phyloP scores from a whole-genome alignment of 1,284 basidiomycete genomes.

The Hymenochaete sp. region DNA sequence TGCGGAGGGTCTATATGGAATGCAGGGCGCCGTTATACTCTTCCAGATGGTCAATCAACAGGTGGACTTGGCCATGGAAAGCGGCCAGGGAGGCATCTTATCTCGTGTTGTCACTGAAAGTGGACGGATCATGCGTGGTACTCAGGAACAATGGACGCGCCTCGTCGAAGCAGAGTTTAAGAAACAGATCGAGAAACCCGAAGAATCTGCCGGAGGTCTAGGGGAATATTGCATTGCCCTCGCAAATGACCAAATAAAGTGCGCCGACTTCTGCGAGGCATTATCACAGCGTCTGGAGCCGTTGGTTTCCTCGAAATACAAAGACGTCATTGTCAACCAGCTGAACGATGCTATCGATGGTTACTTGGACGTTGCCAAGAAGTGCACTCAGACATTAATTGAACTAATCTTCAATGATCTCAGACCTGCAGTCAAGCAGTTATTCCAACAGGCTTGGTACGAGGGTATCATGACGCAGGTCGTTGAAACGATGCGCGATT shows the following conservation, averaged over 20 bases:
- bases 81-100: constrained; percentile 90
- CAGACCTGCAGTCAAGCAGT: constrained; percentile 76
- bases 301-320: constrained; percentile 90
- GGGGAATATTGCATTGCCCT: constrained; percentile 96
- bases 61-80: constrained; percentile 90
- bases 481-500: constrained; percentile 93
- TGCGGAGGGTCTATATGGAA: constrained; percentile 83
- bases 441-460: constrained; percentile 87
- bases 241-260: constrained; percentile 98
- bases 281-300: constrained; percentile 82
- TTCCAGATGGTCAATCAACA: constrained; percentile 99
- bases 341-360: constrained; percentile 97
- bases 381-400: constrained; percentile 90
- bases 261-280: constrained; percentile 88
- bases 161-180: constrained; percentile 82
- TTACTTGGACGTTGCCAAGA: constrained; percentile 95
- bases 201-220: constrained; percentile 81
- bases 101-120: constrained; percentile 86
- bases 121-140: constrained; percentile 84
- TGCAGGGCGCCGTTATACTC: constrained; percentile 88
- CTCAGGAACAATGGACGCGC: constrained; percentile 84
- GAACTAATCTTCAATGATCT: constrained; percentile 95
- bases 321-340: constrained; percentile 71
- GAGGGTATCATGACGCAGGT: constrained; percentile 80
- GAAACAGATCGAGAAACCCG: constrained; percentile 81